Percentiles rank a stretch among this genome's conserved stretches.
These are phyloP conservation scores for Gynandropsis gynandra DNA, from an alignment of 345 rosid species.

Conservation along the genomic window DNA sequence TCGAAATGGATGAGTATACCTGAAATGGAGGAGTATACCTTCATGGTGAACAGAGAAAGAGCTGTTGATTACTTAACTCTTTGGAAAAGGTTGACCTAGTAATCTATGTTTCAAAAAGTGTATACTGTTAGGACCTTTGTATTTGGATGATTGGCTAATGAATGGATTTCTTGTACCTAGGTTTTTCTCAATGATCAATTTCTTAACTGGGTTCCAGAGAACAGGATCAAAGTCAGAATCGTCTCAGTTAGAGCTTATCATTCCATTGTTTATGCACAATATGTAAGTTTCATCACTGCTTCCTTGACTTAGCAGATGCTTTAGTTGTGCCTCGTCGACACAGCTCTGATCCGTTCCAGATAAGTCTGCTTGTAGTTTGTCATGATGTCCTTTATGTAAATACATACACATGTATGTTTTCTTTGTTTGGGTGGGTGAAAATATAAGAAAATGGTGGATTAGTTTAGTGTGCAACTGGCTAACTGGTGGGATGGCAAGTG, in stretches of 20 bases:
- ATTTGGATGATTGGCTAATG: neutral
- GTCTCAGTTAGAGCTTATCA: constrained; percentile 98
- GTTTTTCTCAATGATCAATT: constrained; percentile 90
- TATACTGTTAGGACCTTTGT: neutral
- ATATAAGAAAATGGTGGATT: constrained; percentile 24
- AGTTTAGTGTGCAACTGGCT: constrained; percentile 49
- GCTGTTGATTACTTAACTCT: constrained; percentile 97
- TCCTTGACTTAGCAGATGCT: neutral
- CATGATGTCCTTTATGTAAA: constrained; percentile 24
- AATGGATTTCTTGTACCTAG: no score
- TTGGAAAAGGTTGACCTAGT: constrained; percentile 59
- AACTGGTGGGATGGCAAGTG: constrained; percentile 90
- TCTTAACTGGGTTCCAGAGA: constrained; percentile 87
- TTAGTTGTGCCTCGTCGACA: constrained; percentile 5
- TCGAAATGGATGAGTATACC: no score
- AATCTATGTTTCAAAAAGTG: constrained; percentile 7
- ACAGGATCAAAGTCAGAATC: constrained; percentile 92
- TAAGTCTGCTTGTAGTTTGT: constrained; percentile 35
- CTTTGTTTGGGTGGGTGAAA: constrained; percentile 16
- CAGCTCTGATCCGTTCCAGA: constrained; percentile 29
- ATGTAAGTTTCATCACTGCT: constrained; percentile 51
- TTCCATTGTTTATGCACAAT: constrained; percentile 97
- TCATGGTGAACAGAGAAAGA: no score
- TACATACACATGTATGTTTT: neutral
- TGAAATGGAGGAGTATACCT: no score